Percentiles rank a stretch among this genome's conserved stretches.
Conservation (phyloP, 345 rosid genomes). For the Brassica carinata region DNA sequence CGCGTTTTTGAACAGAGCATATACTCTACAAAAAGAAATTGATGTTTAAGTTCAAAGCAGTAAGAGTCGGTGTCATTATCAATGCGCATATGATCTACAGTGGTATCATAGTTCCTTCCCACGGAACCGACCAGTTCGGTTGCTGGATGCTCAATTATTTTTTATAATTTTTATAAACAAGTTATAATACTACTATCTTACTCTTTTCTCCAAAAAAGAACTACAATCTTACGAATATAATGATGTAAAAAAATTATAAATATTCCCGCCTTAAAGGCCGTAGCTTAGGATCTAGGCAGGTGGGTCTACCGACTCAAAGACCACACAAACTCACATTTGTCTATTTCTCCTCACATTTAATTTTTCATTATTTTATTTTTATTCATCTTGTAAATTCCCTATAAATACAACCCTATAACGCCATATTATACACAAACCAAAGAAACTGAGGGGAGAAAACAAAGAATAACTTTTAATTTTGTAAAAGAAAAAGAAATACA, state of each 20-base stretch:
- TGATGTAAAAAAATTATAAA: not conserved
- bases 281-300: conserved; percentile 18
- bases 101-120: conserved; percentile 86
- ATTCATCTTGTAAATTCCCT: conserved; percentile 14
- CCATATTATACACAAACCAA: conserved; percentile 3
- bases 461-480: not conserved
- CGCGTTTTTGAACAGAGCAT: no score
- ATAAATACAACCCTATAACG: conserved; percentile 34
- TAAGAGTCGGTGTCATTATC: not conserved
- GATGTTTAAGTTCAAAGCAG: no score
- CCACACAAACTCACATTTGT: conserved; percentile 34
- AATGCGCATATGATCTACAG: conserved; percentile 46
- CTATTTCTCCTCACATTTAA: conserved; percentile 22
- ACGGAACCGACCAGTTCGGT: conserved; percentile 49
- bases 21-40: no score
- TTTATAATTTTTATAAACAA: not conserved
- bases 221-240: not conserved
- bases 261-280: conserved; percentile 37
- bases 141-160: not conserved
- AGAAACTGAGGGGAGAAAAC: not conserved
- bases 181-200: not conserved
- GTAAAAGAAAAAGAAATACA: not conserved
- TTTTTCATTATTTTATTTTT: not conserved
- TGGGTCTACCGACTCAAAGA: conserved; percentile 4
- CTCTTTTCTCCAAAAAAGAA: not conserved